Conservation (phyloP, 2,329 filamentous ascomycete genomes). For the Pezicula carpinea region DNA sequence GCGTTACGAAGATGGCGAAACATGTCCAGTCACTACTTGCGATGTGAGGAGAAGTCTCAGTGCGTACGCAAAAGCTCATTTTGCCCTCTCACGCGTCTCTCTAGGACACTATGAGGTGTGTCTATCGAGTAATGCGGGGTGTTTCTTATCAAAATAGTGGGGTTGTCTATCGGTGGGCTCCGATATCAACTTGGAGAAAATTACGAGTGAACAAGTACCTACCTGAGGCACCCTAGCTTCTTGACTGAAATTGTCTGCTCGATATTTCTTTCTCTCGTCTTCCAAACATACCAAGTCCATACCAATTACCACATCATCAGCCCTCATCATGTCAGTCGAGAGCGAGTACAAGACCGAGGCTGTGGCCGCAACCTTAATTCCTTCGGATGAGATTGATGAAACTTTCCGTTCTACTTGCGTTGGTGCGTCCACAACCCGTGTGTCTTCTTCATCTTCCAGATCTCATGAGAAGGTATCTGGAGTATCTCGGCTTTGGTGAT, state of each 20-base stretch:
- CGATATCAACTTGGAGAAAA: background rate
- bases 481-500: background rate
- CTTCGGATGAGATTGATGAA: conserved; percentile 52
- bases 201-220: too few relatives aligned
- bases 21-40: too few relatives aligned
- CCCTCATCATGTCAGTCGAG: conserved; percentile 29
- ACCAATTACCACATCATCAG: background rate
- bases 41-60: too few relatives aligned
- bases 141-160: background rate
- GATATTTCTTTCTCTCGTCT: background rate
- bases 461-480: background rate
- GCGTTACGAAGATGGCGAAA: too few relatives aligned
- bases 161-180: background rate
- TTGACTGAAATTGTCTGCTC: background rate
- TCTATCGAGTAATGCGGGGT: conserved; percentile 1
- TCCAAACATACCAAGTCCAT: background rate
- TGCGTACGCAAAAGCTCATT: background rate
- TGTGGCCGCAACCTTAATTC: conserved; percentile 44
- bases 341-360: conserved; percentile 52
- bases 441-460: background rate
- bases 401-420: conserved; percentile 59
- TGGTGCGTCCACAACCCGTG: conserved; percentile 38
- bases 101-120: background rate
- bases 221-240: background rate
- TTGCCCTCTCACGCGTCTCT: background rate